Percentiles rank a stretch among this genome's conserved stretches.
Conservation (phyloP, 2,329 filamentous ascomycete species). For the Macrophomina pseudophaseolina region DNA sequence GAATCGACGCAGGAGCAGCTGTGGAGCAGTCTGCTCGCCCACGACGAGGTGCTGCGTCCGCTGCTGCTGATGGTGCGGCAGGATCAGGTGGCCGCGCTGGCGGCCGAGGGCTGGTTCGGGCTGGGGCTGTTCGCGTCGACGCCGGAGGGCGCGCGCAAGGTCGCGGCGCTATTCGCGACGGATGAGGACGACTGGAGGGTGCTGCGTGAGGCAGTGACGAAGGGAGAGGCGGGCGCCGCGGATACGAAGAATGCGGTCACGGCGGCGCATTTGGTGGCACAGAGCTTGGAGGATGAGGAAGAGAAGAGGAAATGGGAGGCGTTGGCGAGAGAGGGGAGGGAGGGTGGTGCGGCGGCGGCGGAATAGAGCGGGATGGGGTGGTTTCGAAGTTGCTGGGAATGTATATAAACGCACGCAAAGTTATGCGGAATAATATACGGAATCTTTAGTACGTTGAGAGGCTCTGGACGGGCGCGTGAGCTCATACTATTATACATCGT, state of each 20-base stretch:
- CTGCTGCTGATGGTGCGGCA: conserved; percentile 25
- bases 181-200: conserved; percentile 17
- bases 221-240: background rate
- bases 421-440: too few species aligned
- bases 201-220: background rate
- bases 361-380: background rate
- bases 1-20: background rate
- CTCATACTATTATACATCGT: too few species aligned
- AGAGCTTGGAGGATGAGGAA: background rate
- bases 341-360: background rate
- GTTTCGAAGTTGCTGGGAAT: too few species aligned
- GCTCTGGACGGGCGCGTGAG: too few species aligned
- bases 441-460: too few species aligned
- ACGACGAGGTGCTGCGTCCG: conserved; percentile 4
- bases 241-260: conserved; percentile 12
- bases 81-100: conserved; percentile 20
- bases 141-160: conserved; percentile 11
- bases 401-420: too few species aligned
- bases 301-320: conserved; percentile 4
- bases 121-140: conserved; percentile 19
- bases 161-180: conserved; percentile 1
- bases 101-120: conserved; percentile 24
- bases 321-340: conserved; percentile 7
- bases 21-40: conserved; percentile 11
- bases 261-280: conserved; percentile 6